Evolutionary conservation across 139 green algal species (phyloP).

Genomic region (Auxenochlorella pyrenoidosa): DNA sequence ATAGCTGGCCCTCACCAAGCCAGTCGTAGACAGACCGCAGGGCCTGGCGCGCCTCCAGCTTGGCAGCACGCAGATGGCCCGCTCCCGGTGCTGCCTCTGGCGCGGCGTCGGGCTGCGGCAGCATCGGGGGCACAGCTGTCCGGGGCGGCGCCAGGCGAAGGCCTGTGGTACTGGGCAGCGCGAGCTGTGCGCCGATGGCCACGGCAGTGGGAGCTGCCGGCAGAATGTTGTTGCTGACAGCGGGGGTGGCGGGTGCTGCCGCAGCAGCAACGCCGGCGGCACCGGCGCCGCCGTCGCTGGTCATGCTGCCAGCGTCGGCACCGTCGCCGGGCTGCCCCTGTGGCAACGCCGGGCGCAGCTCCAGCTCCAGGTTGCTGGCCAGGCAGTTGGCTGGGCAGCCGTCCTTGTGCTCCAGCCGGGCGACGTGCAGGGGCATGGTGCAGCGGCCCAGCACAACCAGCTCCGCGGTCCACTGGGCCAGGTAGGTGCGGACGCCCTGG

Average conservation of each 20-base stretch:
- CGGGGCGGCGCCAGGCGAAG: background rate
- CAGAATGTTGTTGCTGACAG: background rate
- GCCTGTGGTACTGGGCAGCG: background rate
- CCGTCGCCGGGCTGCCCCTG: background rate
- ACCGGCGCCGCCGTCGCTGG: background rate
- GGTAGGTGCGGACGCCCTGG: background rate
- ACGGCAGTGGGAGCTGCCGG: background rate
- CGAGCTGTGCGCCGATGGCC: background rate
- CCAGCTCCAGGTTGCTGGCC: background rate
- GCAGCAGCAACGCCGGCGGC: background rate
- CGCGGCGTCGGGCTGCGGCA: background rate
- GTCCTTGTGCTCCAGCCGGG: background rate
- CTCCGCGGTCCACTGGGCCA: background rate
- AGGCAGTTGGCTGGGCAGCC: slow-evolving; percentile 31
- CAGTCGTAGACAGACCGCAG: background rate
- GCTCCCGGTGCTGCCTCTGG: background rate
- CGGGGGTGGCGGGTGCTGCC: background rate
- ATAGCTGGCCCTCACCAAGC: background rate
- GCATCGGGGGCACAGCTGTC: background rate
- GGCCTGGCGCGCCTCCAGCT: background rate
- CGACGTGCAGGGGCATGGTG: background rate
- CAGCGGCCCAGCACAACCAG: background rate
- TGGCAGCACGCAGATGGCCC: background rate
- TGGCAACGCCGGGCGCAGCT: background rate
- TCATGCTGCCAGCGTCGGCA: background rate